phyloP scores from a whole-genome alignment of 2,329 filamentous ascomycete species.

The Albophoma yamanashiensis region DNA sequence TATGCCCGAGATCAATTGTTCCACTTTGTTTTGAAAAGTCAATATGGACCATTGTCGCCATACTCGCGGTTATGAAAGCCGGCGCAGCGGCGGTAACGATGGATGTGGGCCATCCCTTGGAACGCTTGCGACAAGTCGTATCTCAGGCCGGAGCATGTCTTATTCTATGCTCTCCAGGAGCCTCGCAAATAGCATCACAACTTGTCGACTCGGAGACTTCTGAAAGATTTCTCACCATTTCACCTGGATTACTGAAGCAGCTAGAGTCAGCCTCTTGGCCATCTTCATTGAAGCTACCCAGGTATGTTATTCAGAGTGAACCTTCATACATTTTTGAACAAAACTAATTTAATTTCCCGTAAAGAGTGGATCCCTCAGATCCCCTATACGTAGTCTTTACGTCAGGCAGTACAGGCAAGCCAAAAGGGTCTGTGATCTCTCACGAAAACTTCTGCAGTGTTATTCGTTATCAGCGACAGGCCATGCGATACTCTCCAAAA shows the following conservation, averaged over 20 bases:
- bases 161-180: conserved; percentile 1
- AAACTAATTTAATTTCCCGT: not conserved
- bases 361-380: not conserved
- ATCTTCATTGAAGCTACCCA: not conserved
- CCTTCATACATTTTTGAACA: no score
- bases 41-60: conserved; percentile 11
- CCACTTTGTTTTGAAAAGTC: conserved; percentile 18
- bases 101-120: conserved; percentile 12
- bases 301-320: not conserved
- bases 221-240: not conserved
- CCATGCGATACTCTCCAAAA: not conserved
- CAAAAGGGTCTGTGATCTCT: conserved; percentile 9
- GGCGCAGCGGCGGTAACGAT: conserved; percentile 16
- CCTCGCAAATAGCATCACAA: not conserved
- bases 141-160: conserved; percentile 1
- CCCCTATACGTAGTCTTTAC: conserved; percentile 7
- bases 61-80: conserved; percentile 16
- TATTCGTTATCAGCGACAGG: conserved; percentile 1
- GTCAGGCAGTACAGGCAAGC: conserved; percentile 10
- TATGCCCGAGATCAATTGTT: conserved; percentile 6
- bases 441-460: conserved; percentile 4
- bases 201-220: not conserved
- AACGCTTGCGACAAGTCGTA: conserved; percentile 7
- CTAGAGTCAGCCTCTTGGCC: no score
- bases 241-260: not conserved